These are phyloP conservation scores for Kwoniella dejecticola DNA, from an alignment of 768 basidiomycete genomes.

Conservation along the genomic window DNA sequence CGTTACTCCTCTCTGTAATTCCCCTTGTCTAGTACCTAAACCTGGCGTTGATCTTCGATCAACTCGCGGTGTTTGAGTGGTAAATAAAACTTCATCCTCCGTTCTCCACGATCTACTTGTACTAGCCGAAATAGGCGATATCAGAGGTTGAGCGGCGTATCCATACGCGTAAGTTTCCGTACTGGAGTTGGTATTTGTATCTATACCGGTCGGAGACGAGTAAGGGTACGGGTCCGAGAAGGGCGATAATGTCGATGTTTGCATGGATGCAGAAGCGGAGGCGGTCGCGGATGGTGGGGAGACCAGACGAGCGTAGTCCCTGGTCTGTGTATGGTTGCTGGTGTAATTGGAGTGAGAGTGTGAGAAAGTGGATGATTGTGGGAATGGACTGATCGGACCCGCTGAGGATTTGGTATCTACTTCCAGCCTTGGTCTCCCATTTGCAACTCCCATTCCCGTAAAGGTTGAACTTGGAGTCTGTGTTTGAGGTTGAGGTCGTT, in stretches of 20 bases:
- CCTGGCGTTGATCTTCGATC: neutral
- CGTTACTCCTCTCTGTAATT: slow-evolving; percentile 13
- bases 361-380: neutral
- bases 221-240: slow-evolving; percentile 1
- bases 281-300: too few relatives aligned
- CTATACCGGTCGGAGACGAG: neutral
- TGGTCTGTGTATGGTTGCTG: too few relatives aligned
- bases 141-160: neutral
- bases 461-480: neutral
- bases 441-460: neutral
- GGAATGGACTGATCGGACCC: too few relatives aligned
- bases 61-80: neutral
- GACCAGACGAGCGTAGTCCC: too few relatives aligned
- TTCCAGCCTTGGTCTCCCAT: slow-evolving; percentile 4
- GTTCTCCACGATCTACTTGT: slow-evolving; percentile 25
- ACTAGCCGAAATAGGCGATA: slow-evolving; percentile 2
- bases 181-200: too few relatives aligned
- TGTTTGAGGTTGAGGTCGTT: too few relatives aligned
- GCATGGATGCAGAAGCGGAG: too few relatives aligned
- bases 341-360: neutral
- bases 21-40: neutral
- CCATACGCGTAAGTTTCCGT: too few relatives aligned
- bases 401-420: slow-evolving; percentile 8
- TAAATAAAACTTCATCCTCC: slow-evolving; percentile 17
- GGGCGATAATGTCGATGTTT: neutral